Evolutionary conservation across 2,329 filamentous ascomycete genomes (phyloP), one percentile per base, ranked within the genome.

Genomic region (Cercospora brassicicola): DNA sequence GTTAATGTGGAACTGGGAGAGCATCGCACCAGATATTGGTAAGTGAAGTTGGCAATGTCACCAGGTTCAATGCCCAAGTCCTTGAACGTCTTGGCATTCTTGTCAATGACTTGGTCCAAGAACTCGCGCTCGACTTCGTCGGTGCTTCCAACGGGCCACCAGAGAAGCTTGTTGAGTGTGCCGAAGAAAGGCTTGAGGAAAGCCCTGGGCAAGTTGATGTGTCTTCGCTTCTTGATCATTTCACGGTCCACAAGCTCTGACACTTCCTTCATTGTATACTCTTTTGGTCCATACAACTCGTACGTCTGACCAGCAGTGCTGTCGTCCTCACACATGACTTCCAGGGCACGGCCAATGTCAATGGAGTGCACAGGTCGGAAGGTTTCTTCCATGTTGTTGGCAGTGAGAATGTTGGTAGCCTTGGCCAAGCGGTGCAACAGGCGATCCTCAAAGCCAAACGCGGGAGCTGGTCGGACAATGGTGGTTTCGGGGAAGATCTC

Each of bases 401-500:
- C 87, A 26, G 93, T 97, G 77, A 98, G 87, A 67, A 97, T 78
- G 80, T 96, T 96, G 68, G 89, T 88, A 10, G 90, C 85, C 73
- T 89, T 87, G 51, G 94, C 95, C 62, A 98, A 88, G 78, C 89
- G 92, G 80, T 96, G 89, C 42, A 99, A 88, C 55, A 99, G 87
- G 76, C 90, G 90, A 82, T 99, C 95, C 82, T 99, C 95, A 77
- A 93, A 96, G 39, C 95, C 95, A 78, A 96, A 99, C 81, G 97
- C 87, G 63, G 94, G 95, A 11, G 94, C 92, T 55, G 95, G 95
- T 71, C 95, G 89, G 72, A 99, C 95, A 74, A 99, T 93, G 56
- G 95, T 99, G 18, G 95, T 96, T 83, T 99, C 95, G 28, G 95
- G 95, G 84, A 93, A 99, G 78, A 98, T 94, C 75, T 87, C 88